These are phyloP conservation scores for Aspergillus asperescens DNA, from an alignment of 495 filamentous ascomycete species.

Conservation along the genomic window DNA sequence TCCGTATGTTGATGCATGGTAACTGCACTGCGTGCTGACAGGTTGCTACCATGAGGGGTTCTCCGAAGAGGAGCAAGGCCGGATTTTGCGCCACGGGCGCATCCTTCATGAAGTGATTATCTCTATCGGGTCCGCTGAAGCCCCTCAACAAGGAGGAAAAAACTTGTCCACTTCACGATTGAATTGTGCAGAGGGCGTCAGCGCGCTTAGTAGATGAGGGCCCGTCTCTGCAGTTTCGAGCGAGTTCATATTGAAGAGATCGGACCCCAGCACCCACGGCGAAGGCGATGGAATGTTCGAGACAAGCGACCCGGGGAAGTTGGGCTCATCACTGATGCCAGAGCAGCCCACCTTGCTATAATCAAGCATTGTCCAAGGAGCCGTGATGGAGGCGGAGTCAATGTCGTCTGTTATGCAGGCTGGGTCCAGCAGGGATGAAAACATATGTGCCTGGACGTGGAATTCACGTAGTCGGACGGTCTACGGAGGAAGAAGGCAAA, in stretches of 20 bases:
- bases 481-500: conserved; percentile 10
- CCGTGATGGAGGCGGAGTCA: conserved; percentile 9
- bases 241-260: conserved; percentile 2
- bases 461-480: conserved; percentile 22
- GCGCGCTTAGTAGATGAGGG: conserved; percentile 8
- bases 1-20: no score
- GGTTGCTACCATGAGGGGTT: no score
- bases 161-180: conserved; percentile 16
- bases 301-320: not conserved
- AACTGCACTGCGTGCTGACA: no score
- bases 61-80: no score
- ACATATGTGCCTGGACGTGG: conserved; percentile 15
- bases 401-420: conserved; percentile 17
- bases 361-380: conserved; percentile 26
- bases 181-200: conserved; percentile 16
- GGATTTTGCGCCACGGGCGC: no score
- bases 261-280: conserved; percentile 12
- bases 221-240: not conserved
- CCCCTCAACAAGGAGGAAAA: not conserved
- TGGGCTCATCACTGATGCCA: not conserved
- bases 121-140: no score
- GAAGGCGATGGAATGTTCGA: conserved; percentile 14
- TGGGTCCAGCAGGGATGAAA: conserved; percentile 19
- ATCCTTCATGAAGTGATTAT: no score
- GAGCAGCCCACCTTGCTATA: conserved; percentile 14